Base-by-base conservation (phyloP, 1,139 yeast genomes). In the Pichia cactophila region DNA sequence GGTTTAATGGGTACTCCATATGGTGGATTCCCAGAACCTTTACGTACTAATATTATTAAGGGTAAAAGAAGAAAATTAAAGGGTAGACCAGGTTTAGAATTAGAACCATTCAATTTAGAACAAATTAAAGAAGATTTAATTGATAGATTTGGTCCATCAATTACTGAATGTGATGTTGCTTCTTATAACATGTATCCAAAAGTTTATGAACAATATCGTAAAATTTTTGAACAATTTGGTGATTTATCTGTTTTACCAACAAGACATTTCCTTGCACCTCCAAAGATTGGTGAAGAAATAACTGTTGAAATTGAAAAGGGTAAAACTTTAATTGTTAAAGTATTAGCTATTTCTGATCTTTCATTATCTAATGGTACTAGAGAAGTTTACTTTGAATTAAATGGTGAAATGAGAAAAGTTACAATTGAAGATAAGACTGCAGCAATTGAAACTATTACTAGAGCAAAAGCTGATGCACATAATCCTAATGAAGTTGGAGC, bases 11-110 rank as follows among this genome's bases (percentile, higher is more conserved):
- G 99, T 66, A 92, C 92, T 62, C 99, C 99, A 61, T 89, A 87
- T 66, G 98, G 98, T 59, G 99, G 99, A 8, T 92, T 94, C 95
- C 98, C 98, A 49, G 99, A 92, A 72, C 98, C 99, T 44, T 77
- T 92, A 69, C 83, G 98, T 73, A 75, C 96, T 44, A 86, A 90
- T 67, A 79, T 92, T 55, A 80, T 92, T 66, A 80, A 79, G 66
- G 86, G 86, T 61, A 90, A 89, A 81, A 85, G 99, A 72, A 83
- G 86, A 70, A 88, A 89, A 72, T 80, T 92, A 69, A 78, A 81
- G 55, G 73, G 77, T 60, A 85, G 98, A 70, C 98, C 99, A 44
- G 99, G 98, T 54, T 80, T 90, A 65, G 80, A 81, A 60, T 74
- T 92, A 65, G 77, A 81, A 52, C 97, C 98, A 58, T 75, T 88